Evolutionary conservation across 108 stramenopile genomes (phyloP).

Genomic region (Cyclotella kingstonii): DNA sequence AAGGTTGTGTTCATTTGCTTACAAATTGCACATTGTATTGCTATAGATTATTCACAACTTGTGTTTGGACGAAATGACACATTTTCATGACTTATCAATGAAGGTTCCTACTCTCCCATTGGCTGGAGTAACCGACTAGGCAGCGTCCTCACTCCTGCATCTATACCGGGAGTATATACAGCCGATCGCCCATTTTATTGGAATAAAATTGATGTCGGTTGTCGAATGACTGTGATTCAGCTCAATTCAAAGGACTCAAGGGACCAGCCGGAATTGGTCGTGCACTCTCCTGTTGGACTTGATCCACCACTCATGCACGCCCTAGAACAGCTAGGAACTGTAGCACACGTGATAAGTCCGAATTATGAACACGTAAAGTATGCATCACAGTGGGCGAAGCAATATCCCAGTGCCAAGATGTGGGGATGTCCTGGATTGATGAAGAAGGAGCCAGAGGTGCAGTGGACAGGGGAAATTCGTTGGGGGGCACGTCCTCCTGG

Average conservation of each 20-base stretch:
- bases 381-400: constrained; percentile 60
- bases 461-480: constrained; percentile 72
- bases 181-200: constrained; percentile 80
- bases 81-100: neutral
- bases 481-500: constrained; percentile 41
- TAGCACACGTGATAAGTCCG: constrained; percentile 73
- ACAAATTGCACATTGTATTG: neutral
- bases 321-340: constrained; percentile 57
- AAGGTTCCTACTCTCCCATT: constrained; percentile 45
- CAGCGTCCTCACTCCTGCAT: constrained; percentile 63
- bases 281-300: constrained; percentile 74
- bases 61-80: neutral
- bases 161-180: constrained; percentile 65
- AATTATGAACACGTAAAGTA: constrained; percentile 88
- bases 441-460: constrained; percentile 49
- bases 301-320: constrained; percentile 52
- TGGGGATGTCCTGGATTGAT: constrained; percentile 84
- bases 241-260: constrained; percentile 20
- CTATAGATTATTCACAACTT: neutral
- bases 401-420: constrained; percentile 62
- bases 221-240: constrained; percentile 77
- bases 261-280: constrained; percentile 49
- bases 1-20: constrained; percentile 2
- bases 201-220: constrained; percentile 86
- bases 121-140: constrained; percentile 59